phyloP scores from a whole-genome alignment of 371 early-diverging fungal species.

The Dinochytrium kinnereticum region DNA sequence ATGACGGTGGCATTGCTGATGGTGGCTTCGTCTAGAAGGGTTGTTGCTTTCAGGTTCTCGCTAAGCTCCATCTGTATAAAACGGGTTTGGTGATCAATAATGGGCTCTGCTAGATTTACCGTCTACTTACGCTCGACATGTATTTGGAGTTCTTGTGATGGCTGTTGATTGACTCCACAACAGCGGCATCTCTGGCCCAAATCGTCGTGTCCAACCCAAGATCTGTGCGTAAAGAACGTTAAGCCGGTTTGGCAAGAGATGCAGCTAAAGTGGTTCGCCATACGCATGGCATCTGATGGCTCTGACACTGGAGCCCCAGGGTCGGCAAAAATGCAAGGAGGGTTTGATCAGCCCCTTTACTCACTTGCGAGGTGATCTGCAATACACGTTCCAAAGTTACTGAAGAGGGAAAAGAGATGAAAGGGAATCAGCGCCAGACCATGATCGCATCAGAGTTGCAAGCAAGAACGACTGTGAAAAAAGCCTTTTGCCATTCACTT shows the following conservation, averaged over 20 bases:
- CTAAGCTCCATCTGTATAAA: slow-evolving; percentile 36
- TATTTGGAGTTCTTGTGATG: slow-evolving; percentile 48
- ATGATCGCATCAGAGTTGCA: too few relatives aligned
- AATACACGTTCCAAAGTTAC: slow-evolving; percentile 59
- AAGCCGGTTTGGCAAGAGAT: not conserved
- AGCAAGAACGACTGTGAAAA: not conserved
- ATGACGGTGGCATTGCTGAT: slow-evolving; percentile 45
- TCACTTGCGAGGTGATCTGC: slow-evolving; percentile 55
- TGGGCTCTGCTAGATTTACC: not conserved
- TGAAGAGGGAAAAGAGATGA: too few relatives aligned
- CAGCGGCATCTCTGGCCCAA: slow-evolving; percentile 47
- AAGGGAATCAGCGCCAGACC: too few relatives aligned
- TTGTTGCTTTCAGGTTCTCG: slow-evolving; percentile 41
- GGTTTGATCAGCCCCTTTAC: too few relatives aligned
- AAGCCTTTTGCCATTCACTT: not conserved
- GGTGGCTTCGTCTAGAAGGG: slow-evolving; percentile 27
- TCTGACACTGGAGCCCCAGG: too few relatives aligned
- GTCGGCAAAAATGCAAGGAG: too few relatives aligned
- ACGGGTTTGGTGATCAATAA: too few relatives aligned
- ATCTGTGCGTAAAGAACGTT: slow-evolving; percentile 14
- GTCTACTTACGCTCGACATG: slow-evolving; percentile 37
- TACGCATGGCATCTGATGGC: too few relatives aligned
- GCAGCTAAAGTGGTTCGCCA: too few relatives aligned
- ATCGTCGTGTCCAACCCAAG: slow-evolving; percentile 45
- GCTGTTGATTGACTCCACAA: slow-evolving; percentile 47